A percentile compares a stretch with the other conserved stretches of the same genome.
Conservation (phyloP, 169 alveolate species). For the Theileria luwenshuni region DNA sequence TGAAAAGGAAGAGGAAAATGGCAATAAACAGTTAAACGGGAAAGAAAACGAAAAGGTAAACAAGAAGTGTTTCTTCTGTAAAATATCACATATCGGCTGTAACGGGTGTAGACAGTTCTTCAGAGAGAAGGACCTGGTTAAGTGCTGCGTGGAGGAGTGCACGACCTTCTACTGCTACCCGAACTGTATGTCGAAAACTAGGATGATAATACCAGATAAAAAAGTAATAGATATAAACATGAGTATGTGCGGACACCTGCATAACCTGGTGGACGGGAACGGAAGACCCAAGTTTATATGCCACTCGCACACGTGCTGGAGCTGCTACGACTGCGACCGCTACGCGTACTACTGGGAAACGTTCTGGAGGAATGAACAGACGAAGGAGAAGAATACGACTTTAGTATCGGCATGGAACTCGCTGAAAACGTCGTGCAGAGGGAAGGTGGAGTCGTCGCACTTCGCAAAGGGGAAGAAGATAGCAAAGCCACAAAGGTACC, state of each 20-base stretch:
- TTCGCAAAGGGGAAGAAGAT: conserved; percentile 56
- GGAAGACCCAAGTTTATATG: conserved; percentile 58
- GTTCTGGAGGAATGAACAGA: conserved; percentile 57
- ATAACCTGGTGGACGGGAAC: conserved; percentile 28
- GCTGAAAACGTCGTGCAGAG: conserved; percentile 57
- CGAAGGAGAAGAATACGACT: not conserved
- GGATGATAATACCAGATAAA: conserved; percentile 50
- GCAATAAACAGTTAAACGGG: not conserved
- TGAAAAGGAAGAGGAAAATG: not conserved
- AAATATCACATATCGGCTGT: conserved; percentile 47
- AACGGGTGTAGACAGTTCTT: conserved; percentile 42
- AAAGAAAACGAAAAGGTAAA: not conserved
- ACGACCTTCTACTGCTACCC: conserved; percentile 60
- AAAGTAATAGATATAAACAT: conserved; percentile 33
- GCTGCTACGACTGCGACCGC: conserved; percentile 69
- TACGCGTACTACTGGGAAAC: conserved; percentile 65
- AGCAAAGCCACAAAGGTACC: conserved; percentile 48
- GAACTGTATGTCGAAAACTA: conserved; percentile 25
- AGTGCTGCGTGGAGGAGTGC: conserved; percentile 50
- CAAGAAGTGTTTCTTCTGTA: conserved; percentile 47
- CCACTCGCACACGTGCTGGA: conserved; percentile 68
- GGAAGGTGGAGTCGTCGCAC: conserved; percentile 65
- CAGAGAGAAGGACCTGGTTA: conserved; percentile 2
- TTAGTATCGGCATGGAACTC: conserved; percentile 49
- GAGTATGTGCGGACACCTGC: conserved; percentile 38